Conservation (phyloP, 495 filamentous ascomycete genomes). For the Annulohypoxylon moriforme region DNA sequence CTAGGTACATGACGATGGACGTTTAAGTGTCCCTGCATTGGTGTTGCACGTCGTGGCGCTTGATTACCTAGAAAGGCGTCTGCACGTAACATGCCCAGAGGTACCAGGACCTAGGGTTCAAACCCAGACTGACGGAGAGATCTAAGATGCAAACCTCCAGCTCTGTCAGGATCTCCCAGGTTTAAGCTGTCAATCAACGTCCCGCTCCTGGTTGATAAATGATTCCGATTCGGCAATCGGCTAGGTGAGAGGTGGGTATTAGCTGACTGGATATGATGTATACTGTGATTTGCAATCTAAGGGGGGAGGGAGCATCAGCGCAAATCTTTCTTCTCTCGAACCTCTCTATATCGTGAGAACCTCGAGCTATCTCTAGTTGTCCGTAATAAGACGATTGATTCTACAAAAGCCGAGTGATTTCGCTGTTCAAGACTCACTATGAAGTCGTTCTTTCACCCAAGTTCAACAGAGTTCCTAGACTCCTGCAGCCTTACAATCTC, state of each 20-base stretch:
- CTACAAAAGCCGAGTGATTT: constrained; percentile 48
- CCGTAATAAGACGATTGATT: constrained; percentile 29
- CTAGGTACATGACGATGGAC: constrained; percentile 25
- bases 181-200: constrained; percentile 49
- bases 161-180: constrained; percentile 49
- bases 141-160: constrained; percentile 46
- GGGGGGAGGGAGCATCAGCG: constrained; percentile 33
- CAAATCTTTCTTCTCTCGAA: constrained; percentile 24
- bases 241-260: constrained; percentile 23
- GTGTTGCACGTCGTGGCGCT: constrained; percentile 40
- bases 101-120: constrained; percentile 23
- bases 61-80: constrained; percentile 39
- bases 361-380: constrained; percentile 18
- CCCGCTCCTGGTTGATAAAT: constrained; percentile 43
- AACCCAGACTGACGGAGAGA: constrained; percentile 35
- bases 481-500: constrained; percentile 41
- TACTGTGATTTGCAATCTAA: constrained; percentile 31
- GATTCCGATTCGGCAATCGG: constrained; percentile 47
- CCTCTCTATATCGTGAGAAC: constrained; percentile 31
- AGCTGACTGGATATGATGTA: constrained; percentile 38
- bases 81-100: constrained; percentile 40
- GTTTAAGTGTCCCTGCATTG: constrained; percentile 40
- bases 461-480: constrained; percentile 36
- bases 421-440: constrained; percentile 38
- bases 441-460: constrained; percentile 40